Evolutionary conservation across 2,329 filamentous ascomycete genomes (phyloP).

Genomic region (Ilyonectria sp.): DNA sequence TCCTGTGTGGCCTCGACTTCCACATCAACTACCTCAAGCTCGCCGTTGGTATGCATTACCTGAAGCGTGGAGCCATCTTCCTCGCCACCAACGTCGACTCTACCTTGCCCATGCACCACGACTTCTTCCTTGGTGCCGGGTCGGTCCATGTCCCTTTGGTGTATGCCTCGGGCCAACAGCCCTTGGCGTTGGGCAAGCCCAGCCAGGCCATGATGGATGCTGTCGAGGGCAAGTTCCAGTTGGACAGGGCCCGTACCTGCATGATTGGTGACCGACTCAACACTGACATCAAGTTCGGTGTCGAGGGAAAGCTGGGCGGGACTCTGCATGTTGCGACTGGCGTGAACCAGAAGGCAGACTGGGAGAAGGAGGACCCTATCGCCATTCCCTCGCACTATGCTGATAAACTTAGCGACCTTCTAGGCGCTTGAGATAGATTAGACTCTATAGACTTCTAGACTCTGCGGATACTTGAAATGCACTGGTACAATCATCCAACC

Average conservation of each 20-base stretch:
- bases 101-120: slow-evolving; percentile 85
- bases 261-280: slow-evolving; percentile 97
- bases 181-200: slow-evolving; percentile 89
- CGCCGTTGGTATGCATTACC: slow-evolving; percentile 86
- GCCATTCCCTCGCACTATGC: slow-evolving; percentile 88
- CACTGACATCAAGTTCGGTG: slow-evolving; percentile 96
- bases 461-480: slow-evolving; percentile 5
- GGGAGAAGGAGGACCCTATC: slow-evolving; percentile 77
- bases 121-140: slow-evolving; percentile 93
- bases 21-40: slow-evolving; percentile 97
- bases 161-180: slow-evolving; percentile 78
- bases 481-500: neutral
- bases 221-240: slow-evolving; percentile 94
- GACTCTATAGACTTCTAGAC: slow-evolving; percentile 41
- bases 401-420: slow-evolving; percentile 85
- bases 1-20: slow-evolving; percentile 92
- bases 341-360: slow-evolving; percentile 88
- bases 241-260: slow-evolving; percentile 87
- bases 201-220: slow-evolving; percentile 99
- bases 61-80: slow-evolving; percentile 86
- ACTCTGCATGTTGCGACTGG: slow-evolving; percentile 93
- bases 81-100: slow-evolving; percentile 95
- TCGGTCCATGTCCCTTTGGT: slow-evolving; percentile 84
- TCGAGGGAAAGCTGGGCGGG: slow-evolving; percentile 91
- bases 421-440: slow-evolving; percentile 43